Conservation (phyloP, 2,329 filamentous ascomycete species). For the Fusarium sp. region DNA sequence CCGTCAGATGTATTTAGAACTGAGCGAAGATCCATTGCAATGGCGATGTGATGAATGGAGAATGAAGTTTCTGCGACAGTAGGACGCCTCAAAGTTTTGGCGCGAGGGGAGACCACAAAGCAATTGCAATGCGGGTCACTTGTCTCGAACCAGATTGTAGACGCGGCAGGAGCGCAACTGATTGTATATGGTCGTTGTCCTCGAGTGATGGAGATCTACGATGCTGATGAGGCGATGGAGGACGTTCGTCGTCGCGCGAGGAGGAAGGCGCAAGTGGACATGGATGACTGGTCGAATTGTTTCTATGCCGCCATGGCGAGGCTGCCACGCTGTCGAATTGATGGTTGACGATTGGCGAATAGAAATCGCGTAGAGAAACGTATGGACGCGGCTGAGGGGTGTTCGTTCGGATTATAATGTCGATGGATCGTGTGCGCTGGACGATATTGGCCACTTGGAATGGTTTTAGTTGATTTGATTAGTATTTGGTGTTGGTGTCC, state of each 20-base stretch:
- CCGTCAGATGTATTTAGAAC: constrained; percentile 66
- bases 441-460: constrained; percentile 27
- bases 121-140: constrained; percentile 34
- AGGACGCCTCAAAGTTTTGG: constrained; percentile 25
- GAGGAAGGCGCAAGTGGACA: constrained; percentile 45
- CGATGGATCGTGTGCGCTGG: constrained; percentile 27
- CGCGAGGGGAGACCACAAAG: constrained; percentile 35
- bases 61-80: constrained; percentile 29
- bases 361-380: constrained; percentile 16
- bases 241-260: constrained; percentile 41
- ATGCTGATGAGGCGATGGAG: constrained; percentile 24
- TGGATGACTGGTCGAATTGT: constrained; percentile 42
- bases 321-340: constrained; percentile 43
- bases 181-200: background rate
- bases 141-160: constrained; percentile 31
- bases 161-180: constrained; percentile 36
- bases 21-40: constrained; percentile 62
- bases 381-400: constrained; percentile 7
- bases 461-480: constrained; percentile 26
- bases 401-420: constrained; percentile 1
- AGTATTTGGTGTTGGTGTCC: constrained; percentile 34
- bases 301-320: constrained; percentile 47
- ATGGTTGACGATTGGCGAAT: constrained; percentile 38
- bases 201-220: constrained; percentile 5
- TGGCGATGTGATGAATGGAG: background rate